Evolutionary conservation across 2,329 filamentous ascomycete genomes (phyloP), one percentile per base, ranked within the genome.

Genomic region (Monosporascus sp.): DNA sequence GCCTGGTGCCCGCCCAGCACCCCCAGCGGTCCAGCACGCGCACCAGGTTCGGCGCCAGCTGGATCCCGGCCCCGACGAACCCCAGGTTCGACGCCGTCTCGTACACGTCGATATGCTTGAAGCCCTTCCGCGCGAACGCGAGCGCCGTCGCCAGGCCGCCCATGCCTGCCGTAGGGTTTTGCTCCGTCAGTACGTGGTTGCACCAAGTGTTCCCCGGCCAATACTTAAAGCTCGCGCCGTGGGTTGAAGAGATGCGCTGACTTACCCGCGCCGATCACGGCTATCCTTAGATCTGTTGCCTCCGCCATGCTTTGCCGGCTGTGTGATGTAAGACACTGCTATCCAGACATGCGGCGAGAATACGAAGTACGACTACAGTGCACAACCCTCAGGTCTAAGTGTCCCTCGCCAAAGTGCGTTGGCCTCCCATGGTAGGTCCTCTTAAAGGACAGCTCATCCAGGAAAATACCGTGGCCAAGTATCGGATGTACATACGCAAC

Each of bases 41-140:
- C 3, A 86, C 85, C 80, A 93, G 88, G 60, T 94, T 95, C 0
- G 90, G 90, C 0, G 90, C 88, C 54, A 93, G 77, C 67, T 95
- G 90, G 59, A 94, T 93, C 5, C 90, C 90, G 1, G 90, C 90
- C 24, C 90, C 90, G 1, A 93, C 88, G 62, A 93, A 93, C 5
- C 89, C 89, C 4, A 93, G 78, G 59, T 84, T 81, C 5, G 85
- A 82, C 0, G 88, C 88, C 37, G 79, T 81, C 67, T 93, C 90
- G 67, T 85, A 93, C 49, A 93, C 82, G 52, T 86, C 77, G 63
- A 93, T 86, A 53, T 87, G 75, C 59, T 77, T 82, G 71, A 93
- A 92, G 7, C 89, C 90, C 62, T 85, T 84, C 71, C 87, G 87
- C 41, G 89, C 88, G 37, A 93, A 79, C 14, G 88, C 82, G 37